Evolutionary conservation across 441 rosid species (phyloP), one percentile per base, ranked within the genome.

Genomic region (California macrophylla): DNA sequence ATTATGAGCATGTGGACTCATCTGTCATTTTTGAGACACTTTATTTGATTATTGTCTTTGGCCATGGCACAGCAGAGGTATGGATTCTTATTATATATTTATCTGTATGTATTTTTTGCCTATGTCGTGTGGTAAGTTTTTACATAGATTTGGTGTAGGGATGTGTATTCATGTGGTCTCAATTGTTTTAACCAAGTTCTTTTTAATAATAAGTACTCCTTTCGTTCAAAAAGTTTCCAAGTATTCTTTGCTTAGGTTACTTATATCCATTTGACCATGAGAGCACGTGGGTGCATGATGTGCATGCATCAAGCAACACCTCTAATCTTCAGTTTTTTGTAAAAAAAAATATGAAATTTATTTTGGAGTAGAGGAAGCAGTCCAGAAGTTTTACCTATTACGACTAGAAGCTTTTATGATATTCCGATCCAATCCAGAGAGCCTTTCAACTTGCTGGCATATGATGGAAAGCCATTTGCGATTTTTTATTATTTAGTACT

Each of bases 1-100:
- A 92, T 80, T 92, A 92, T 76, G 97, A 90, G 78, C 99, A 86
- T 40, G 96, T 92, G 78, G 99, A 90, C 79, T 92, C 99, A 40
- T 91, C 96, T 62, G 98, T 95, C 72, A 89, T 95, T 75, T 95
- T 95, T 66, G 97, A 95, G 80, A 95, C 98, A 0, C 89, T 95
- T 40, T 83, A 92, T 81, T 74, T 91, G 84, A 86, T 88, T 80
- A 86, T 95, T 75, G 80, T 83, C 67, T 92, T 86, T 69, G 97
- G 93, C 70, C 88, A 88, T 79, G 90, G 84, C 78, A 88, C 91
- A 15, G 71, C 86, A 13, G 99, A 92, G 98, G 99, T 92, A 85
- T 70, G 78, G 56, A 62, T 23, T 64, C 40, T 13, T 66, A 21
- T 68, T 26, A 60, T 50, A 15, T 20, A 25, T 64, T 2, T 42